Conservation (phyloP, 2,329 filamentous ascomycete species). For the Epichloe glyceriae region DNA sequence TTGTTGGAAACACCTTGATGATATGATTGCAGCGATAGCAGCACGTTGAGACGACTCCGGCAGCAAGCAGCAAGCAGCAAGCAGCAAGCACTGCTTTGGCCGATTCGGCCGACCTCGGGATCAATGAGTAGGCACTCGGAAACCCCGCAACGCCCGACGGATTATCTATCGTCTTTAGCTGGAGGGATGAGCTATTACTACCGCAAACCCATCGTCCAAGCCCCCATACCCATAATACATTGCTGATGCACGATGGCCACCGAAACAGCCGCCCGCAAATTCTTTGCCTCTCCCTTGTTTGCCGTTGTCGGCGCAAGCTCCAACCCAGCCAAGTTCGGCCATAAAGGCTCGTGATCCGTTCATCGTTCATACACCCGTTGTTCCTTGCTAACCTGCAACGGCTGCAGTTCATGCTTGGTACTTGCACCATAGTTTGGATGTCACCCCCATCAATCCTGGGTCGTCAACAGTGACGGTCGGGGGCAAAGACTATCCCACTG, state of each 20-base stretch:
- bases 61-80: too few relatives aligned
- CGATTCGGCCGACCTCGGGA: constrained; percentile 7
- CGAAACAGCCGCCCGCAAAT: constrained; percentile 59
- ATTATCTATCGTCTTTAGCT: background rate
- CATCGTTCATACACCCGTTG: background rate
- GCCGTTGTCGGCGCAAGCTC: constrained; percentile 85
- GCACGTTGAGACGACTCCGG: background rate
- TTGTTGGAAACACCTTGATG: background rate
- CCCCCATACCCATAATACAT: background rate
- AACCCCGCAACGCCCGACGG: background rate
- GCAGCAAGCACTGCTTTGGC: background rate
- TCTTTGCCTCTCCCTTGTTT: constrained; percentile 69
- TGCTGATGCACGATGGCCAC: constrained; percentile 36
- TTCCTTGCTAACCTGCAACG: background rate
- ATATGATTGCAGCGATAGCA: background rate
- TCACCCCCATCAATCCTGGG: constrained; percentile 72
- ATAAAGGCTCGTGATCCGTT: constrained; percentile 51
- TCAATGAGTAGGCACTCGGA: background rate
- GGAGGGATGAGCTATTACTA: too few relatives aligned
- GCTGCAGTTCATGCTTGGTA: constrained; percentile 80
- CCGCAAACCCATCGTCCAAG: too few relatives aligned
- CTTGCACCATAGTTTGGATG: constrained; percentile 58
- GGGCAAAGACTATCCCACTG: constrained; percentile 45
- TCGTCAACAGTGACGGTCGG: constrained; percentile 49
- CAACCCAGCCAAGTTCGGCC: constrained; percentile 73